Evolutionary conservation across 2,329 filamentous ascomycete species (phyloP).

Genomic region (Ophiostoma piceae): DNA sequence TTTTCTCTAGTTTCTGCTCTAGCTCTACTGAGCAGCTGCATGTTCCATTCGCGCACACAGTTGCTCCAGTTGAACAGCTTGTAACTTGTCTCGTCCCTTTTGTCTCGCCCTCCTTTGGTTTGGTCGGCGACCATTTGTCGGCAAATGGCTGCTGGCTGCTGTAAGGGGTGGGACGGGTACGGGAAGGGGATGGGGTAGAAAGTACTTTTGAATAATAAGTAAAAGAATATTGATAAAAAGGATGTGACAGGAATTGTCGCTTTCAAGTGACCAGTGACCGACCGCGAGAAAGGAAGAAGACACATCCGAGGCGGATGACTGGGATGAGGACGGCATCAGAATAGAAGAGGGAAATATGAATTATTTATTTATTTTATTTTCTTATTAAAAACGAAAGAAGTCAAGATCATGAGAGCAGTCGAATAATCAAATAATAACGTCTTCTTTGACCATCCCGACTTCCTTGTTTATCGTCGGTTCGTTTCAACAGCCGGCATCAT

Average conservation of each 20-base stretch:
- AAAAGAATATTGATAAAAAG: not conserved
- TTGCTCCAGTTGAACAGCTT: not conserved
- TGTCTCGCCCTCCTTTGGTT: conserved; percentile 14
- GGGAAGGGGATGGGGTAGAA: conserved; percentile 11
- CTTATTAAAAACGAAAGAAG: too few relatives aligned
- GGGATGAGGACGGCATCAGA: not conserved
- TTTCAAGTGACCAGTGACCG: not conserved
- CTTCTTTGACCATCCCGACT: not conserved
- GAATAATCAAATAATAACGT: conserved; percentile 1
- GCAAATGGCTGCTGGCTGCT: conserved; percentile 3
- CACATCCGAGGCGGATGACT: not conserved
- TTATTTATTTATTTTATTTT: too few relatives aligned
- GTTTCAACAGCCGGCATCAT: not conserved
- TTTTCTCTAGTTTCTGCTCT: too few relatives aligned
- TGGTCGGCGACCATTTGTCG: conserved; percentile 15
- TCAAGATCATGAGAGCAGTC: not conserved
- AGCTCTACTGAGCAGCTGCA: not conserved
- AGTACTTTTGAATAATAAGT: not conserved
- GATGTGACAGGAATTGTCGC: too few relatives aligned
- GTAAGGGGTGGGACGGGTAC: conserved; percentile 8
- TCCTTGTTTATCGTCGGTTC: not conserved
- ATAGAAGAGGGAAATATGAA: not conserved
- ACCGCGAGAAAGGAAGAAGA: not conserved
- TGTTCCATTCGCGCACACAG: conserved; percentile 3
- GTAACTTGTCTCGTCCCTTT: not conserved